Conservation (phyloP, 2,329 filamentous ascomycete genomes). For the Scytalidium sp. region DNA sequence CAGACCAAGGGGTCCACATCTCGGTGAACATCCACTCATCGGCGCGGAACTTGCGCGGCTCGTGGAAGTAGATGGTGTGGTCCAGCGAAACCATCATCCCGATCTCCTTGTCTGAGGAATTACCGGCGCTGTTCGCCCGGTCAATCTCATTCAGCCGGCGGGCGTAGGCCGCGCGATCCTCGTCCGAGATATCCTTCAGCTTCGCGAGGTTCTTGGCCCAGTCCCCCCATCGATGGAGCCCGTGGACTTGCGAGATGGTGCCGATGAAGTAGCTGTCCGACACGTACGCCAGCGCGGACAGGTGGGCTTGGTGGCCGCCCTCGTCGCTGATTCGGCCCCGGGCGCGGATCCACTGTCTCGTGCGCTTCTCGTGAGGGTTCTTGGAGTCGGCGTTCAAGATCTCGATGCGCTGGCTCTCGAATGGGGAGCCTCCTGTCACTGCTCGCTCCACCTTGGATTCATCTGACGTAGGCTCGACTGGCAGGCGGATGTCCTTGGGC, state of each 20-base stretch:
- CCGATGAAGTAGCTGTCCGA: conserved; percentile 92
- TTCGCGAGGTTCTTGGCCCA: conserved; percentile 1
- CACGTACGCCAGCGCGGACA: conserved; percentile 89
- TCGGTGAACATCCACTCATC: conserved; percentile 79
- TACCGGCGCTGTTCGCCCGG: no score
- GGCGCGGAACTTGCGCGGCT: conserved; percentile 53
- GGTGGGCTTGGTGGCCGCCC: conserved; percentile 76
- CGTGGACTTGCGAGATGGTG: conserved; percentile 78
- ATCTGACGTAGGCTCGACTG: conserved; percentile 36
- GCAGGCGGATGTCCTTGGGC: conserved; percentile 41
- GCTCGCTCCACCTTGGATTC: conserved; percentile 33
- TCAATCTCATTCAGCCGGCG: conserved; percentile 32
- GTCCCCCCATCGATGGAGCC: conserved; percentile 68
- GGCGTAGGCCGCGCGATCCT: conserved; percentile 48
- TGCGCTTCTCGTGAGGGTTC: conserved; percentile 63
- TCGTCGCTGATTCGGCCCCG: conserved; percentile 69
- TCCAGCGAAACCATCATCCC: conserved; percentile 87
- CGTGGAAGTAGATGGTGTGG: conserved; percentile 69
- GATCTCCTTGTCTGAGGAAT: no score
- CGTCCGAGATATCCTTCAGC: conserved; percentile 1
- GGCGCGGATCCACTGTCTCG: conserved; percentile 72
- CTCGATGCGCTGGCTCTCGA: conserved; percentile 54
- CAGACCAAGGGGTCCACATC: conserved; percentile 78
- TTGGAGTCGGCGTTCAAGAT: conserved; percentile 49
- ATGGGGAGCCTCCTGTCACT: conserved; percentile 41